These are phyloP conservation scores for Trichocladium uniseriatum DNA, from an alignment of 495 filamentous ascomycete genomes.

Conservation along the genomic window DNA sequence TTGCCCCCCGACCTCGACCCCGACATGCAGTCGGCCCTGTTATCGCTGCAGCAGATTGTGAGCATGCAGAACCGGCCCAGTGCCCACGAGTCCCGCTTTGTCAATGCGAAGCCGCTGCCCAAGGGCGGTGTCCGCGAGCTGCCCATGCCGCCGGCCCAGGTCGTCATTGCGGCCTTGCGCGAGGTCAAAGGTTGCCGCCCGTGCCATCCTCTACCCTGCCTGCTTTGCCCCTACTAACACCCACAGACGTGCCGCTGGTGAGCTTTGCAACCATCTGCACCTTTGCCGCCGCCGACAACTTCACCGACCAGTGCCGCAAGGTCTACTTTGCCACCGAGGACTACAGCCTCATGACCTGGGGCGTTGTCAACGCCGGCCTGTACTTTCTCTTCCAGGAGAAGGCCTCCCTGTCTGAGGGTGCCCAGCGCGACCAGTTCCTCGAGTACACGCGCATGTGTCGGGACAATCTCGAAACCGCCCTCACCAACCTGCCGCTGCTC, in stretches of 20 bases:
- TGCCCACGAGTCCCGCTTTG: conserved; percentile 35
- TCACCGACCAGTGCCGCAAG: conserved; percentile 49
- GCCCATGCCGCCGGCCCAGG: conserved; percentile 44
- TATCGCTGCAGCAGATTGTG: conserved; percentile 49
- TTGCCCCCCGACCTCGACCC: conserved; percentile 37
- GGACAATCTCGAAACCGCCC: conserved; percentile 48
- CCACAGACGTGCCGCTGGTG: conserved; percentile 26
- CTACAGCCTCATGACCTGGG: conserved; percentile 45
- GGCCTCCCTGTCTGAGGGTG: conserved; percentile 27
- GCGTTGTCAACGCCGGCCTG: conserved; percentile 47
- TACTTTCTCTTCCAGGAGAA: conserved; percentile 49
- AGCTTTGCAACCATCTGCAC: conserved; percentile 34
- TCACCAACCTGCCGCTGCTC: conserved; percentile 49
- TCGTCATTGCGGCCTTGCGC: conserved; percentile 44
- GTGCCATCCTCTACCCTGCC: not conserved
- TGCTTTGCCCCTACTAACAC: not conserved
- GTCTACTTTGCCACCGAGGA: conserved; percentile 53
- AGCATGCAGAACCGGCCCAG: conserved; percentile 38
- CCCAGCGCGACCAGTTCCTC: conserved; percentile 18
- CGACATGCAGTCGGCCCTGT: conserved; percentile 48
- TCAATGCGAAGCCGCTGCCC: conserved; percentile 34
- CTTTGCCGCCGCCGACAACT: conserved; percentile 42
- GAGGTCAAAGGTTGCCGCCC: conserved; percentile 30
- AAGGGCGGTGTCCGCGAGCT: conserved; percentile 38
- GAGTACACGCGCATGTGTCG: conserved; percentile 41